Evolutionary conservation across 305 asterid species (phyloP).

Genomic region (Fraxinus ornus): DNA sequence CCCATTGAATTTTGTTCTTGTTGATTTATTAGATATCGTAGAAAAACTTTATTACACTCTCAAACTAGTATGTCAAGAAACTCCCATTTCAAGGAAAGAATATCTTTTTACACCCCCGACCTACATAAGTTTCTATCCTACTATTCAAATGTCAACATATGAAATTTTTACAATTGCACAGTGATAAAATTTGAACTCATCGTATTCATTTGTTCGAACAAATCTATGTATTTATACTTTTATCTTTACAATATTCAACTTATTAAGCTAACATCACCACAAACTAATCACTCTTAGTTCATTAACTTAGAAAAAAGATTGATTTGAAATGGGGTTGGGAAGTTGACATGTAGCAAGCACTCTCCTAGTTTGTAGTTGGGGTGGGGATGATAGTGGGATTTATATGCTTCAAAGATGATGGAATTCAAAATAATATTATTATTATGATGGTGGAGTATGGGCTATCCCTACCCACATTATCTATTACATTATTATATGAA

Average conservation of each 20-base stretch:
- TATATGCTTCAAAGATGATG: conserved; percentile 26
- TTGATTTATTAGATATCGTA: neutral
- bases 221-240: neutral
- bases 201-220: neutral
- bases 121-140: neutral
- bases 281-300: neutral
- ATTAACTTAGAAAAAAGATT: neutral
- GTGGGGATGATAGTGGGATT: conserved; percentile 25
- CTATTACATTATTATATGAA: conserved; percentile 43
- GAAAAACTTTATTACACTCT: neutral
- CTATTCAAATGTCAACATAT: neutral
- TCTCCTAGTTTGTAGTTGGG: conserved; percentile 28
- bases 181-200: neutral
- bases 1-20: conserved; percentile 28
- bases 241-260: neutral
- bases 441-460: conserved; percentile 40
- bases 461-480: conserved; percentile 51
- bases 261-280: neutral
- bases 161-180: neutral
- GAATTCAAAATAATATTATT: conserved; percentile 18
- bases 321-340: conserved; percentile 33
- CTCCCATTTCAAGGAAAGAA: neutral
- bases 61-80: neutral
- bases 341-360: conserved; percentile 37
- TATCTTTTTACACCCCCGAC: neutral